Percentiles rank a stretch among this genome's conserved stretches.
phyloP scores from a whole-genome alignment of 768 basidiomycete genomes.

The Podaxis mareebaensis region DNA sequence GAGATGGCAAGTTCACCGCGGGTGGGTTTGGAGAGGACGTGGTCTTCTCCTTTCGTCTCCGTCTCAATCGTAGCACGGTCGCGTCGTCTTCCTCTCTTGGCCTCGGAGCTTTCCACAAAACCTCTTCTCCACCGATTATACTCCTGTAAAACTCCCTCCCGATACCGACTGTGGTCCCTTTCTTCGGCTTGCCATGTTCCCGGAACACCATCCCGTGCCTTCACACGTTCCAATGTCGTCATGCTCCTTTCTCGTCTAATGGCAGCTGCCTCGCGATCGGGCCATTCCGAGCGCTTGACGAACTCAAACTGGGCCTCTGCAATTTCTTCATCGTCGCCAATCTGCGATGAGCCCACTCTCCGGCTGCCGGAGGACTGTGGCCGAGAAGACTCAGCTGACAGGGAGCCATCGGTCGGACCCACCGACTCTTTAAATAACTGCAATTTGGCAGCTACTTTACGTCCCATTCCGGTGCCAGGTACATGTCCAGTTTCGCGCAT shows the following conservation, averaged over 20 bases:
- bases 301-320: constrained; percentile 75
- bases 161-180: constrained; percentile 30
- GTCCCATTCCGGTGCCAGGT: constrained; percentile 55
- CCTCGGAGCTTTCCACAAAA: constrained; percentile 24
- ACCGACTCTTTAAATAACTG: constrained; percentile 81
- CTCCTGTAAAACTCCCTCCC: constrained; percentile 47
- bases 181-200: constrained; percentile 34
- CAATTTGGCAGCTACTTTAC: constrained; percentile 82
- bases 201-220: constrained; percentile 49
- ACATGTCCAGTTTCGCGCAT: constrained; percentile 31
- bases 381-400: constrained; percentile 31
- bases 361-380: constrained; percentile 29
- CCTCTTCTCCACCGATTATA: constrained; percentile 61
- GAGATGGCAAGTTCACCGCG: constrained; percentile 38
- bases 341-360: constrained; percentile 28
- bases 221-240: constrained; percentile 55
- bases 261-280: constrained; percentile 73
- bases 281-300: constrained; percentile 85
- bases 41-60: constrained; percentile 31
- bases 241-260: constrained; percentile 69
- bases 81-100: constrained; percentile 62
- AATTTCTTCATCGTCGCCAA: constrained; percentile 51
- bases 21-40: constrained; percentile 29
- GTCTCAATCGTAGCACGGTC: constrained; percentile 50
- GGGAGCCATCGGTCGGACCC: constrained; percentile 35